Evolutionary conservation across 1,284 basidiomycete genomes (phyloP).

Genomic region (Sanghuangporus sanghuang): DNA sequence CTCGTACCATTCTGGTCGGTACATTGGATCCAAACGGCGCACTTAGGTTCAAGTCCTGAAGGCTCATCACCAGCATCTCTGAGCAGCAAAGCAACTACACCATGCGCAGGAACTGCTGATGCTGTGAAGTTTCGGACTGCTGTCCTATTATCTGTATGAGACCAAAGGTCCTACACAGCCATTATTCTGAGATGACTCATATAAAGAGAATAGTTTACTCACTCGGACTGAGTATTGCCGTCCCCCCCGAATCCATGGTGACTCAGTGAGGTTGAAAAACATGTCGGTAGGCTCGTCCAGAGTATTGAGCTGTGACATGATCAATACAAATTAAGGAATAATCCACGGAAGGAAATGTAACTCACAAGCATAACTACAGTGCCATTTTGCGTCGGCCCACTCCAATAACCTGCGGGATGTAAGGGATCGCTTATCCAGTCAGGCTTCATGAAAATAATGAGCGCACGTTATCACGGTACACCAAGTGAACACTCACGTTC

Average conservation of each 20-base stretch:
- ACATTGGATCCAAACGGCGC: constrained; percentile 24
- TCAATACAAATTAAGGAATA: background rate
- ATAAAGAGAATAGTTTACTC: constrained; percentile 20
- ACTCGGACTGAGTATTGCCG: constrained; percentile 57
- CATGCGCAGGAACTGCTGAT: constrained; percentile 53
- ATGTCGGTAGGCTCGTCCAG: constrained; percentile 49
- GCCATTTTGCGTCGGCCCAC: constrained; percentile 44
- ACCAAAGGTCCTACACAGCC: constrained; percentile 53
- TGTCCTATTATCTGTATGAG: constrained; percentile 64
- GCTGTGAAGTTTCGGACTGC: constrained; percentile 59
- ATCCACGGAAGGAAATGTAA: background rate
- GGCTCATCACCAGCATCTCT: constrained; percentile 66
- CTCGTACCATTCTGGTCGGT: constrained; percentile 22
- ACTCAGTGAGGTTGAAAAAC: constrained; percentile 62
- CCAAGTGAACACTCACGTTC: constrained; percentile 33
- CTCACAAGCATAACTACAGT: constrained; percentile 51
- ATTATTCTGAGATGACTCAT: background rate
- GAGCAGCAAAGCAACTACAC: constrained; percentile 62
- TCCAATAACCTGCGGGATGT: constrained; percentile 50
- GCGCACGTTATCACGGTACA: background rate
- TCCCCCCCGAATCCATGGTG: constrained; percentile 65
- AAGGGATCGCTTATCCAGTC: constrained; percentile 42
- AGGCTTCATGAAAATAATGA: constrained; percentile 28
- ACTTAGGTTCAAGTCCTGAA: constrained; percentile 31
- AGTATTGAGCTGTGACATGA: constrained; percentile 38